Evolutionary conservation across 306 rosid species (phyloP).

Genomic region (Cotoneaster glaucophyllus): DNA sequence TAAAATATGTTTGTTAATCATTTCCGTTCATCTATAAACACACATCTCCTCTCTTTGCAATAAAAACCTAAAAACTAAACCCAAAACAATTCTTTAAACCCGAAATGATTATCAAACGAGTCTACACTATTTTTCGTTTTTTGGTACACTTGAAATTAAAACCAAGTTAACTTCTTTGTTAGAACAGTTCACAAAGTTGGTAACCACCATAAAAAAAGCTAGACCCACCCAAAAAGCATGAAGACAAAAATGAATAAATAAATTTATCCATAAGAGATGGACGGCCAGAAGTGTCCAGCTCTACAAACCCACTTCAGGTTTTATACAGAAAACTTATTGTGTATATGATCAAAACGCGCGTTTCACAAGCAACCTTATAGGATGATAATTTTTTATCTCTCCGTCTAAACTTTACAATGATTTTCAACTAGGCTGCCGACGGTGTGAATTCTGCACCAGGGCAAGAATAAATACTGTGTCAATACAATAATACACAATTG

Average conservation of each 20-base stretch:
- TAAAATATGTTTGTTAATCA: too few species aligned
- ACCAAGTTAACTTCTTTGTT: background rate
- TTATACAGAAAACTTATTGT: too few species aligned
- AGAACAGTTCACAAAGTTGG: background rate
- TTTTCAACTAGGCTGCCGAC: too few species aligned
- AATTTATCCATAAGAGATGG: background rate
- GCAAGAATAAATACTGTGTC: too few species aligned
- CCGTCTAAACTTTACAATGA: background rate
- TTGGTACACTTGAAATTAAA: background rate
- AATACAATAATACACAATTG: too few species aligned
- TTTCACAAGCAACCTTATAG: too few species aligned
- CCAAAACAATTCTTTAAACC: too few species aligned
- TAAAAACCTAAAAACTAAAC: too few species aligned
- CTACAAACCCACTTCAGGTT: background rate
- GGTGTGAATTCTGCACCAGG: too few species aligned
- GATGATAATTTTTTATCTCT: background rate
- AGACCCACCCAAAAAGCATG: background rate
- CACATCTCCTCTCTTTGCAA: too few species aligned
- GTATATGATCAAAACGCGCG: too few species aligned
- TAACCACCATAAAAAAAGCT: background rate
- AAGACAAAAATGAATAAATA: background rate
- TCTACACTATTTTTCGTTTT: background rate
- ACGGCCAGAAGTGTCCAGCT: background rate
- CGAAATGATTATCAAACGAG: background rate
- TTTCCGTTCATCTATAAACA: too few species aligned